Evolutionary conservation across 2,329 filamentous ascomycete species (phyloP).

Genomic region (Exserohilum turcica): DNA sequence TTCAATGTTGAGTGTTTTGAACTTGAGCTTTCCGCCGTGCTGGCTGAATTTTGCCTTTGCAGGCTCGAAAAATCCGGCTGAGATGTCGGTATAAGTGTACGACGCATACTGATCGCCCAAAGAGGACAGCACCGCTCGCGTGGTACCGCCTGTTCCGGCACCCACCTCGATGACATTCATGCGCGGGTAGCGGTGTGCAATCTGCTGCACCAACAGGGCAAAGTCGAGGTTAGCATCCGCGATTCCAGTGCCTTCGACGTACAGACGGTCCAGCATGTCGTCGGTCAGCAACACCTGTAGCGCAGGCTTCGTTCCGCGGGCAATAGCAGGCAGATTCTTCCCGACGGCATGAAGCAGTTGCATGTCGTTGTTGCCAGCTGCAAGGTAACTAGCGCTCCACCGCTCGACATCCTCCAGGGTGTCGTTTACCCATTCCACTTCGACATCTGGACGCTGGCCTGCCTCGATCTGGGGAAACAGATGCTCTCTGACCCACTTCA

Average conservation of each 20-base stretch:
- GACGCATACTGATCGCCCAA: conserved; percentile 24
- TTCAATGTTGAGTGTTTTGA: conserved; percentile 23
- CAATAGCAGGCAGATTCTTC: not conserved
- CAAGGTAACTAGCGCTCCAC: not conserved
- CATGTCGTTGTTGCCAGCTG: not conserved
- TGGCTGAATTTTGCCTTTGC: not conserved
- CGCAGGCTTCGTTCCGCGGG: not conserved
- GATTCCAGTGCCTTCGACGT: not conserved
- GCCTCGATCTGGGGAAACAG: not conserved
- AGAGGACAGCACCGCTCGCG: not conserved
- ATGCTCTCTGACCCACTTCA: not conserved
- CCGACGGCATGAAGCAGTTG: not conserved
- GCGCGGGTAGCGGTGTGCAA: not conserved
- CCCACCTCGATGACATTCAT: not conserved
- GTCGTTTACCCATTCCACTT: not conserved
- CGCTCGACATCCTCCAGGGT: not conserved
- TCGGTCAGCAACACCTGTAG: not conserved
- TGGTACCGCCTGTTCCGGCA: not conserved
- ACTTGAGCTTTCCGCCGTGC: not conserved
- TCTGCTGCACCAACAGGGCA: not conserved
- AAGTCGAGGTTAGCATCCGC: not conserved
- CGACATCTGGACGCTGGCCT: too few species aligned
- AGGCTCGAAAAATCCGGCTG: conserved; percentile 20
- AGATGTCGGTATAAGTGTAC: conserved; percentile 1
- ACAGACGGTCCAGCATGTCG: not conserved